These are phyloP conservation scores for Globisporangium nunn DNA, from an alignment of 352 stramenopile species.

Conservation along the genomic window DNA sequence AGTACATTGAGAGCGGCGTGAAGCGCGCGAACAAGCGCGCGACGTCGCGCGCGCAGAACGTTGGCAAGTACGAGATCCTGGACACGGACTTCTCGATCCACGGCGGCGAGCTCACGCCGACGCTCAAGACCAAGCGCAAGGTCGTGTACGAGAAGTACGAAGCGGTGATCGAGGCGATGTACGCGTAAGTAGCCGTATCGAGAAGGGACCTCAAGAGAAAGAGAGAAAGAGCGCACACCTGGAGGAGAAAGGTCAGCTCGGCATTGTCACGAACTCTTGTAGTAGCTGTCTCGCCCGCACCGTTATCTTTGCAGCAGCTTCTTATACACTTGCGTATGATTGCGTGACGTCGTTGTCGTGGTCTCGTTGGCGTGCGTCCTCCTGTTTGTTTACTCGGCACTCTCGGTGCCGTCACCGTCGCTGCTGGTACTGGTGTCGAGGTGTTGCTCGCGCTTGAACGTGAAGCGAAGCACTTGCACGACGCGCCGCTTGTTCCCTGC, in stretches of 20 bases:
- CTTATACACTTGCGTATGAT: too few relatives aligned
- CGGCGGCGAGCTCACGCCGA: slow-evolving; percentile 92
- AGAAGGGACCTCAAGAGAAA: neutral
- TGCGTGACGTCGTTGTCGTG: too few relatives aligned
- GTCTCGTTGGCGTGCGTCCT: too few relatives aligned
- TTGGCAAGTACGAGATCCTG: slow-evolving; percentile 86
- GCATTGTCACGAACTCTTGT: too few relatives aligned
- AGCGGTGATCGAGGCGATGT: slow-evolving; percentile 85
- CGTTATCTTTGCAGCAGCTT: too few relatives aligned
- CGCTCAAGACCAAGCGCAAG: slow-evolving; percentile 94
- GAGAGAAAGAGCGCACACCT: neutral
- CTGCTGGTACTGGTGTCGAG: neutral
- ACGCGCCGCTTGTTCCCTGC: neutral
- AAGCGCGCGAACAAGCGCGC: slow-evolving; percentile 71
- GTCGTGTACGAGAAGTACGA: slow-evolving; percentile 91
- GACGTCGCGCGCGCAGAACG: slow-evolving; percentile 77
- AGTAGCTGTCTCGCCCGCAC: too few relatives aligned
- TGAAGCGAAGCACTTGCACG: neutral
- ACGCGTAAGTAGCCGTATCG: slow-evolving; percentile 36
- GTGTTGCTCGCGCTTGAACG: neutral
- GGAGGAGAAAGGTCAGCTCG: too few relatives aligned
- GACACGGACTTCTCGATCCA: slow-evolving; percentile 88
- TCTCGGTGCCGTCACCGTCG: neutral
- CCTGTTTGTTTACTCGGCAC: neutral
- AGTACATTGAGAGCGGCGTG: slow-evolving; percentile 62